Percentiles rank a stretch among this genome's conserved stretches.
These are phyloP conservation scores for Venturia pyrina DNA, from an alignment of 2,329 filamentous ascomycete species.

Conservation along the genomic window DNA sequence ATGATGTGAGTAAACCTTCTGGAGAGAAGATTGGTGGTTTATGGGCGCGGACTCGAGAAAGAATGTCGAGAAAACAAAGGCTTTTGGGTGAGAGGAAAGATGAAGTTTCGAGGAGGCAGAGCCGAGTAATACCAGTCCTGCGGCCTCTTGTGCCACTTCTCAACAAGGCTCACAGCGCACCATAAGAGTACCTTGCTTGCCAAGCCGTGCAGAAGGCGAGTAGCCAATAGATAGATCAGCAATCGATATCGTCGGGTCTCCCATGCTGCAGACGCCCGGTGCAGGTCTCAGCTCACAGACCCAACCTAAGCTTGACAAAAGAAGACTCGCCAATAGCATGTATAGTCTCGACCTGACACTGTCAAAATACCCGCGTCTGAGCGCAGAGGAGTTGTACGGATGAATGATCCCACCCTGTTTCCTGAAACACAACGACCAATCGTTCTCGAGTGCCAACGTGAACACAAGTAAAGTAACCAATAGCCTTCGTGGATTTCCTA, in stretches of 20 bases:
- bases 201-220: not conserved
- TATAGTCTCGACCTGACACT: no score
- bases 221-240: not conserved
- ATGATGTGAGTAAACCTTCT: not conserved
- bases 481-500: not conserved
- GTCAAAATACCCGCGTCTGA: no score
- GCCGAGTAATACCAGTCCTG: not conserved
- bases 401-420: no score
- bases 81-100: not conserved
- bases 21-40: not conserved
- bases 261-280: no score
- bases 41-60: not conserved
- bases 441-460: not conserved
- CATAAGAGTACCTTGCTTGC: not conserved
- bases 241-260: no score
- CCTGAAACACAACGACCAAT: no score
- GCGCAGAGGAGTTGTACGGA: no score
- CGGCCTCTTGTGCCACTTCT: not conserved
- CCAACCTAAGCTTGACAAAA: no score
- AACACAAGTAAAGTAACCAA: not conserved
- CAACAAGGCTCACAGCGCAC: slow-evolving; percentile 3
- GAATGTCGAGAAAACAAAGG: no score
- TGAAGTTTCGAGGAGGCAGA: not conserved
- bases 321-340: no score
- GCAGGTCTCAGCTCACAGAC: no score